Evolutionary conservation across 2,329 filamentous ascomycete genomes (phyloP).

Genomic region (Neurospora crassa): DNA sequence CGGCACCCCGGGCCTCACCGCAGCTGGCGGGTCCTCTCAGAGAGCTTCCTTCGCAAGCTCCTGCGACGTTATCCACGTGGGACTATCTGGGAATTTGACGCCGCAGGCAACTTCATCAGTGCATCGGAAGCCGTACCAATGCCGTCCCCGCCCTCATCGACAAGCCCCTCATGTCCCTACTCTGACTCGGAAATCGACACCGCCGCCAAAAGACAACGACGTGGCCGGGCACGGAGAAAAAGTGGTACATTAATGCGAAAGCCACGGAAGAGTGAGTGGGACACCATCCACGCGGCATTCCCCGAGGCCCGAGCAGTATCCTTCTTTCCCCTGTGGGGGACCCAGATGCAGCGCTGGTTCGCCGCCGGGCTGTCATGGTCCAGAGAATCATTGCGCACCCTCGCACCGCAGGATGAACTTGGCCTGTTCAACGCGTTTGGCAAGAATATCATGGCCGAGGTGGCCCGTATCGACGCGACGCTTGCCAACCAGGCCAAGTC

Average conservation of each 20-base stretch:
- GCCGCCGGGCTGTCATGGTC: constrained; percentile 42
- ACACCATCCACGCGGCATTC: constrained; percentile 26
- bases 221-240: background rate
- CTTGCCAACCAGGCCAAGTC: constrained; percentile 35
- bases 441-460: constrained; percentile 45
- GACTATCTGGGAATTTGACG: constrained; percentile 35
- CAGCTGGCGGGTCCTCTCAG: constrained; percentile 12
- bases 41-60: constrained; percentile 30
- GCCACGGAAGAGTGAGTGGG: constrained; percentile 18
- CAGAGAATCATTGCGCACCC: constrained; percentile 29
- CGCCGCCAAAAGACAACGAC: background rate
- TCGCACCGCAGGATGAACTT: constrained; percentile 37
- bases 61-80: constrained; percentile 36
- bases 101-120: constrained; percentile 23
- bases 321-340: constrained; percentile 35
- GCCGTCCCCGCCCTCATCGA: background rate
- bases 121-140: background rate
- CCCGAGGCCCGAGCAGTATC: constrained; percentile 35
- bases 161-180: background rate
- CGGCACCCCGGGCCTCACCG: constrained; percentile 17
- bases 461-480: constrained; percentile 33
- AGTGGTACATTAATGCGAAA: background rate
- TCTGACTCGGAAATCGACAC: constrained; percentile 3
- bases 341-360: constrained; percentile 35
- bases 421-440: constrained; percentile 37